Conservation (phyloP, 345 rosid genomes). For the Capsella bursapastoris region DNA sequence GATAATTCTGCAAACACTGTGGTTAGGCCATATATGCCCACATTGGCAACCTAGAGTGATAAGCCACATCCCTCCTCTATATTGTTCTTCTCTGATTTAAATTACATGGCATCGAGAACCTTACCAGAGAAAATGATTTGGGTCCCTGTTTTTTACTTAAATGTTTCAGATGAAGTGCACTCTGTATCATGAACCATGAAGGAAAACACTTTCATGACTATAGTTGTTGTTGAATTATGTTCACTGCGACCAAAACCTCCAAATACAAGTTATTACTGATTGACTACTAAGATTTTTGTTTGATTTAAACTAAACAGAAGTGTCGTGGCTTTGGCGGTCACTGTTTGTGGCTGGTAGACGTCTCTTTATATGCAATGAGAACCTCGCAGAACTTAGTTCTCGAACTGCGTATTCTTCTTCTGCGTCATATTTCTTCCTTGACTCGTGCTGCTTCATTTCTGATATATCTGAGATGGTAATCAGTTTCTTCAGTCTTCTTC, state of each 20-base stretch:
- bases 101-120: not conserved
- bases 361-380: conserved; percentile 73
- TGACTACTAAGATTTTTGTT: not conserved
- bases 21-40: conserved; percentile 1
- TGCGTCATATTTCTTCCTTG: conserved; percentile 62
- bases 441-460: conserved; percentile 63
- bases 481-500: conserved; percentile 18
- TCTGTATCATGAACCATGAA: conserved; percentile 18
- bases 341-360: conserved; percentile 65
- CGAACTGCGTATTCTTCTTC: conserved; percentile 47
- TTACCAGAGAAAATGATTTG: not conserved
- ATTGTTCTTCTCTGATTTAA: not conserved
- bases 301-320: conserved; percentile 51
- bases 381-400: conserved; percentile 59
- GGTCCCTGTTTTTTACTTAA: not conserved
- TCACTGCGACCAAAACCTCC: conserved; percentile 33
- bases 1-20: not conserved
- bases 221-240: not conserved
- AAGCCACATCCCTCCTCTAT: not conserved
- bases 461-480: conserved; percentile 70
- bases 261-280: conserved; percentile 1
- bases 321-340: conserved; percentile 69
- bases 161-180: not conserved
- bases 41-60: not conserved
- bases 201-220: not conserved